phyloP scores from a whole-genome alignment of 2,329 filamentous ascomycete species.

The Ustulina deusta region DNA sequence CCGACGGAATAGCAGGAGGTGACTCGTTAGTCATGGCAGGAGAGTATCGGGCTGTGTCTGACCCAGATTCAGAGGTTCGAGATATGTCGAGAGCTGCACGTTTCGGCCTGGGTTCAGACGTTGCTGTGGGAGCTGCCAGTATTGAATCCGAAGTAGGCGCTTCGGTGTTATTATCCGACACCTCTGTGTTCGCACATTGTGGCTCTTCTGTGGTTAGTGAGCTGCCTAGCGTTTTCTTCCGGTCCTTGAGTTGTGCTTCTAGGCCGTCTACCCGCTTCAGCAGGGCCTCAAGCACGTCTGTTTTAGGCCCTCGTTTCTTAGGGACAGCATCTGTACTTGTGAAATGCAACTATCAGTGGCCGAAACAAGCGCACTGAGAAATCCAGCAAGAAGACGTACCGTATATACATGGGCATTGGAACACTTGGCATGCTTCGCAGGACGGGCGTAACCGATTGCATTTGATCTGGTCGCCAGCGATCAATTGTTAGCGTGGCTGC shows the following conservation, averaged over 20 bases:
- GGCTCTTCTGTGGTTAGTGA: conserved; percentile 56
- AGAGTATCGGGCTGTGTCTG: conserved; percentile 59
- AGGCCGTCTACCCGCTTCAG: conserved; percentile 87
- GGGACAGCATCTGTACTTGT: conserved; percentile 78
- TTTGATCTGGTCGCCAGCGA: conserved; percentile 75
- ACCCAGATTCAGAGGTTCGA: conserved; percentile 49
- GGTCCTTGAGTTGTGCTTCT: conserved; percentile 81
- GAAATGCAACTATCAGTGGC: conserved; percentile 34
- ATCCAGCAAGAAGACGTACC: conserved; percentile 65
- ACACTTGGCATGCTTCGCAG: conserved; percentile 90
- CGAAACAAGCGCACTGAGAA: conserved; percentile 3
- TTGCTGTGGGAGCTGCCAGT: conserved; percentile 46
- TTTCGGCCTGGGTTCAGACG: conserved; percentile 57
- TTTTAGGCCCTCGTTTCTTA: conserved; percentile 91
- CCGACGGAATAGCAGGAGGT: conserved; percentile 64
- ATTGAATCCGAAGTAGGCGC: conserved; percentile 39
- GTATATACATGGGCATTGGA: conserved; percentile 89
- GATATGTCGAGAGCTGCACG: conserved; percentile 55
- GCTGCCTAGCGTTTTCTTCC: conserved; percentile 60
- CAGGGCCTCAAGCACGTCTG: conserved; percentile 86
- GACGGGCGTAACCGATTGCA: conserved; percentile 87
- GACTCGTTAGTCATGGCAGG: conserved; percentile 58
- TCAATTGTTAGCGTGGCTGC: conserved; percentile 42
- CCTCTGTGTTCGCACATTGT: conserved; percentile 47
- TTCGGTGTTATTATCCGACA: conserved; percentile 42